Base-by-base conservation (phyloP, 371 early-diverging fungal genomes). In the Zychaea mexicana region DNA sequence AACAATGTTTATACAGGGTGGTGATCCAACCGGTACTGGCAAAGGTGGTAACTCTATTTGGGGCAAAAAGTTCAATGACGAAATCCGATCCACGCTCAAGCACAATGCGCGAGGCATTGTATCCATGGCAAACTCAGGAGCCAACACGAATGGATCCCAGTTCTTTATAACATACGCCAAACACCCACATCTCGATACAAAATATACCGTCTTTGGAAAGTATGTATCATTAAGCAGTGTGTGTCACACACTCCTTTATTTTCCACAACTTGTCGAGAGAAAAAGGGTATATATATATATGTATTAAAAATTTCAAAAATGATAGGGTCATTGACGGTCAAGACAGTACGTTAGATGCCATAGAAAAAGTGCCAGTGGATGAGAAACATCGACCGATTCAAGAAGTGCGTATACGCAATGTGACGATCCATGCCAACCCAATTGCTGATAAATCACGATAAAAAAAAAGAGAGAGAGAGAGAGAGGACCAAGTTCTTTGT, bases 381-480 rank as follows among this genome's bases (percentile, higher is more conserved):
- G 90, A 88, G 52, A 92, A 93, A 69, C 77, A 91, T 70, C 78
- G 94, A 27, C 98, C 98, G 4, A 66, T 90, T 22, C 89, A 95
- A 65, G 92, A 92, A 1, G 83, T 96, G 19, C 83, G 86, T 63
- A 92, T 98, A 21, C 80, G 78, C 55, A 80, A 82, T 3, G 87
- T 96, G 13, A 96, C 93, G 0, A 91, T 98, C 36, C 97, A 97
- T 77, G 96, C 98, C n/a, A 98, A 98, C 71, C 98, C 98, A 9
- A 81, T 97, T 33, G 97, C 98, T 3, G 94, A 95, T 47, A 81
- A 81, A 46, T 46, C 62, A 62, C 54, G 28, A 15, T 62, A 30
- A 62, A 32, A 27, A 19, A 28, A 12, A 28, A n/a, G n/a, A n/a
- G n/a, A n/a, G n/a, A n/a, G n/a, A n/a, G n/a, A n/a, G n/a, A n/a